phyloP scores from a whole-genome alignment of 768 basidiomycete species.

The Podaxis sp. region DNA sequence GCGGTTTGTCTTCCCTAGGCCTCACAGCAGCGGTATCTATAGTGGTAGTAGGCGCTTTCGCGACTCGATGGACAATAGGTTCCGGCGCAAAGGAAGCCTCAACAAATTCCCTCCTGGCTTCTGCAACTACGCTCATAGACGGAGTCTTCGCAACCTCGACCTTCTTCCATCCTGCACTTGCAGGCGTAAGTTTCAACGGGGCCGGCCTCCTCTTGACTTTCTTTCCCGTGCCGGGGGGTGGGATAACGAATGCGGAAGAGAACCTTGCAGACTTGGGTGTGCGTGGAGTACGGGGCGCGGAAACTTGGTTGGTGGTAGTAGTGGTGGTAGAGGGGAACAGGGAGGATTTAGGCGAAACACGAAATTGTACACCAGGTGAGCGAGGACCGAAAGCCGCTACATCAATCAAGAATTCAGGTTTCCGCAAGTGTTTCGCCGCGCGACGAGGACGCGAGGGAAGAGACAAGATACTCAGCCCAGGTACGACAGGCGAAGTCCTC shows the following conservation, averaged over 20 bases:
- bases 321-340: not conserved
- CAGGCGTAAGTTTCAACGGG: constrained; percentile 32
- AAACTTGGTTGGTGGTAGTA: not conserved
- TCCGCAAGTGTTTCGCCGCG: constrained; percentile 31
- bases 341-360: constrained; percentile 3
- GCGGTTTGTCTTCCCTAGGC: not conserved
- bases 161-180: constrained; percentile 12
- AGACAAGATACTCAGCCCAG: constrained; percentile 36
- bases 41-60: not conserved
- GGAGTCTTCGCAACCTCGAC: constrained; percentile 2
- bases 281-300: not conserved
- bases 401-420: constrained; percentile 35
- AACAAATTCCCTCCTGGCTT: constrained; percentile 28
- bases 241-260: constrained; percentile 6
- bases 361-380: constrained; percentile 14
- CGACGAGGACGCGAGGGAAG: constrained; percentile 35
- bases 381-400: constrained; percentile 32
- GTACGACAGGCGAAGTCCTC: constrained; percentile 32
- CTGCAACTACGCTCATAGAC: not conserved
- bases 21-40: not conserved
- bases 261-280: constrained; percentile 8
- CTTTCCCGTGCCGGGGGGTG: constrained; percentile 7
- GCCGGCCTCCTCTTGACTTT: constrained; percentile 35
- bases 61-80: constrained; percentile 9
- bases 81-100: constrained; percentile 31